Percentiles rank a stretch among this genome's conserved stretches.
Conservation (phyloP, 106 monocot genomes). For the Acorus calamus region DNA sequence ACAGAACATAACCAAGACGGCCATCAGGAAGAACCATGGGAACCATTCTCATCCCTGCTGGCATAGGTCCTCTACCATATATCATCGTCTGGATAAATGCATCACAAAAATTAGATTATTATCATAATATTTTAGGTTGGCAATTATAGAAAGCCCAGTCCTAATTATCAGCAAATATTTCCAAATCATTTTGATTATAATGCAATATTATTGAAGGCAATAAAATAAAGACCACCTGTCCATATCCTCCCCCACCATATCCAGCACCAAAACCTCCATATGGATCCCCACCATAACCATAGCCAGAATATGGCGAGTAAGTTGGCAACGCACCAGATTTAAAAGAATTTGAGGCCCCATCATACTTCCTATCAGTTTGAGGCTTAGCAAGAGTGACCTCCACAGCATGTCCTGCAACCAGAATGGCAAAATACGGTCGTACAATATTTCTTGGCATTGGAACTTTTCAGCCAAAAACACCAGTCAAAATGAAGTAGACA, state of each 20-base stretch:
- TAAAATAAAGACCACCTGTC: constrained; percentile 41
- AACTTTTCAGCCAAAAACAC: not conserved
- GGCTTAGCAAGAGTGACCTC: constrained; percentile 88
- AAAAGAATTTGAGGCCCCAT: constrained; percentile 11
- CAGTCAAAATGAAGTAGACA: not conserved
- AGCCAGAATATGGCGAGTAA: constrained; percentile 46
- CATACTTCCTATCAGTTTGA: constrained; percentile 56
- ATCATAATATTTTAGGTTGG: no score
- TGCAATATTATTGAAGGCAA: not conserved
- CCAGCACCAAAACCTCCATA: constrained; percentile 72
- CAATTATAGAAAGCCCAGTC: no score
- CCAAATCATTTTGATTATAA: no score
- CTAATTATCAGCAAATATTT: no score
- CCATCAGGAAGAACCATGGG: constrained; percentile 97
- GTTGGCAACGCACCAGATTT: constrained; percentile 44
- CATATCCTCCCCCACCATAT: constrained; percentile 43
- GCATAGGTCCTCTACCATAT: constrained; percentile 93
- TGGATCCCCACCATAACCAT: constrained; percentile 49
- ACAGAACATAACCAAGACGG: constrained; percentile 93
- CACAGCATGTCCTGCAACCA: constrained; percentile 50
- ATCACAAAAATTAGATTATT: not conserved
- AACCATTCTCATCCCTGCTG: constrained; percentile 94
- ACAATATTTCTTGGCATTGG: not conserved
- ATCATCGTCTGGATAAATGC: constrained; percentile 65
- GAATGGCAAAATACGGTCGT: not conserved